phyloP scores from a whole-genome alignment of 2,329 filamentous ascomycete species.

The Lasiodiplodia hormozganensis region DNA sequence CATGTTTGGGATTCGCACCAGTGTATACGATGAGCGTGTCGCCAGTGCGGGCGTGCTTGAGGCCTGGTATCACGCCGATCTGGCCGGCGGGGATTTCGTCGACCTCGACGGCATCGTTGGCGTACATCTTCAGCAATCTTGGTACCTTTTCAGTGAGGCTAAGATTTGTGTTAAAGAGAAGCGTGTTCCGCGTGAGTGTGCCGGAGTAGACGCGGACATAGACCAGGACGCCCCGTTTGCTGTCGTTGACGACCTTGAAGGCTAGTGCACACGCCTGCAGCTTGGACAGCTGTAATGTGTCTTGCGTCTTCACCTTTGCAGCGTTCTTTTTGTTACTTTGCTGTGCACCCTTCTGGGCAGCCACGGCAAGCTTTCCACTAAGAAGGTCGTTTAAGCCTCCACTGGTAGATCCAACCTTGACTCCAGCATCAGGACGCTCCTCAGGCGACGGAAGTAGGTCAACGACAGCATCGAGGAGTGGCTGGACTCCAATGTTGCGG shows the following conservation, averaged over 20 bases:
- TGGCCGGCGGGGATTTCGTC: slow-evolving; percentile 81
- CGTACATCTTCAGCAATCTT: slow-evolving; percentile 87
- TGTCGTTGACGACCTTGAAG: slow-evolving; percentile 94
- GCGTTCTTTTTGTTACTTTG: slow-evolving; percentile 30
- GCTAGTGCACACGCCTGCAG: slow-evolving; percentile 73
- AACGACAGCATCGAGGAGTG: slow-evolving; percentile 84
- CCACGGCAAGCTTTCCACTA: slow-evolving; percentile 42
- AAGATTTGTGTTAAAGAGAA: slow-evolving; percentile 87
- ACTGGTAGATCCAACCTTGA: slow-evolving; percentile 68
- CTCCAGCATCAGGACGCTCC: slow-evolving; percentile 79
- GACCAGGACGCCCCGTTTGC: slow-evolving; percentile 83
- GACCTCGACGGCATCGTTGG: slow-evolving; percentile 84
- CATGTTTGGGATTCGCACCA: slow-evolving; percentile 64
- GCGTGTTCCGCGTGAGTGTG: slow-evolving; percentile 72
- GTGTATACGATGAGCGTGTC: slow-evolving; percentile 85
- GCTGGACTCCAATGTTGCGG: slow-evolving; percentile 91
- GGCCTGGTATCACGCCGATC: slow-evolving; percentile 89
- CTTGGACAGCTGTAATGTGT: slow-evolving; percentile 57
- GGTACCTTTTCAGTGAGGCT: slow-evolving; percentile 80
- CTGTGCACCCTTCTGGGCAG: slow-evolving; percentile 1
- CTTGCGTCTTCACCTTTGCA: slow-evolving; percentile 29
- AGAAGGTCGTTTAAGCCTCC: slow-evolving; percentile 60
- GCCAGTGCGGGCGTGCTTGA: slow-evolving; percentile 91
- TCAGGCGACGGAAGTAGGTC: slow-evolving; percentile 85
- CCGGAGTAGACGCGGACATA: slow-evolving; percentile 94